A percentile compares a stretch with the other conserved stretches of the same genome.
Conservation (phyloP, 805 yeast species). For the Scheffersomyces coipomensis region DNA sequence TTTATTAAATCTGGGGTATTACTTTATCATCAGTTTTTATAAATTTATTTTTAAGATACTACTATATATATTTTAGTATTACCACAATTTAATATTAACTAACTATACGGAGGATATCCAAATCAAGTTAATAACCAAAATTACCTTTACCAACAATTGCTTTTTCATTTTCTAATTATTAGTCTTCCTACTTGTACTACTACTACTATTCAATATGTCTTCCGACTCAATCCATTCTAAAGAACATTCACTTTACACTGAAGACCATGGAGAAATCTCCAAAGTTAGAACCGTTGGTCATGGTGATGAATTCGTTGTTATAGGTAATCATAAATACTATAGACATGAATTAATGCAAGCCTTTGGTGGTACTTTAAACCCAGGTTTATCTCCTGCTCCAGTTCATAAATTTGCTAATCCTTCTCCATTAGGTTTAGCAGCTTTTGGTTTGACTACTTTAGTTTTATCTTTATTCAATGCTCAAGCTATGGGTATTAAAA, state of each 20-base stretch:
- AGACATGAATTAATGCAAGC: conserved; percentile 41
- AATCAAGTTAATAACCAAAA: too few species aligned
- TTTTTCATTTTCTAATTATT: too few species aligned
- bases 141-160: too few species aligned
- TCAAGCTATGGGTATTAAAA: conserved; percentile 51
- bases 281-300: conserved; percentile 34
- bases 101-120: too few species aligned
- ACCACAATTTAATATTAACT: too few species aligned
- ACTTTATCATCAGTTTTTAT: too few species aligned
- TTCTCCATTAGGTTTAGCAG: conserved; percentile 64
- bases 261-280: conserved; percentile 8
- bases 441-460: conserved; percentile 65
- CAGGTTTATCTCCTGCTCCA: conserved; percentile 41
- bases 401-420: conserved; percentile 64
- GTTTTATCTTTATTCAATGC: conserved; percentile 58
- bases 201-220: conserved; percentile 6
- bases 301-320: conserved; percentile 30
- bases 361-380: conserved; percentile 38
- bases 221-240: conserved; percentile 15
- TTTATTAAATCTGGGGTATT: too few species aligned
- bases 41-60: too few species aligned
- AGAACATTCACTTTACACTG: conserved; percentile 9
- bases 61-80: too few species aligned
- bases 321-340: conserved; percentile 33
- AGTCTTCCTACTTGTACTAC: too few species aligned